Evolutionary conservation across 768 basidiomycete species (phyloP).

Genomic region (Pleurotus platypus): DNA sequence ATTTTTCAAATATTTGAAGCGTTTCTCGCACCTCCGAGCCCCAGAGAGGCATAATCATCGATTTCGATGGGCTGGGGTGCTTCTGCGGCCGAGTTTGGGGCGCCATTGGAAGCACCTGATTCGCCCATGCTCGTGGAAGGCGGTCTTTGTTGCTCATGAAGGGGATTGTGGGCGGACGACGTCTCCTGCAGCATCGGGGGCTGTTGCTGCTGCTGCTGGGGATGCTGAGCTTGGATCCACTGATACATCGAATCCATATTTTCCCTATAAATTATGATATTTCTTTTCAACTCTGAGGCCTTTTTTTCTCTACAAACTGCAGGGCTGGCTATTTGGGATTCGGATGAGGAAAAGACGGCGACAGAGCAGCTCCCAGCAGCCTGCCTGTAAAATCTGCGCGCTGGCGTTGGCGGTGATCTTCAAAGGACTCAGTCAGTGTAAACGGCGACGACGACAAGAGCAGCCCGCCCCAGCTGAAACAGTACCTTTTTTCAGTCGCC

Average conservation of each 20-base stretch:
- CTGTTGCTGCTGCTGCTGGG: neutral
- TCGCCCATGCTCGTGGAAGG: constrained; percentile 21
- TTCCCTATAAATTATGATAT: constrained; percentile 34
- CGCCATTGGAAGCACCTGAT: constrained; percentile 16
- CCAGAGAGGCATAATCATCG: constrained; percentile 37
- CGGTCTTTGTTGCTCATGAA: constrained; percentile 23
- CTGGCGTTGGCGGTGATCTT: constrained; percentile 8
- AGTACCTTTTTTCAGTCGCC: constrained; percentile 25
- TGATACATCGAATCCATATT: constrained; percentile 30
- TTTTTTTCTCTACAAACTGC: constrained; percentile 22
- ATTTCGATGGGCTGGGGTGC: constrained; percentile 31
- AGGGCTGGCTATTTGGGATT: neutral
- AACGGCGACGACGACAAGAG: too few species aligned
- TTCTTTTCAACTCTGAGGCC: constrained; percentile 19
- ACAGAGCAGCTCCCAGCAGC: neutral
- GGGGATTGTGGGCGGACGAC: constrained; percentile 27
- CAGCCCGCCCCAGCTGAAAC: neutral
- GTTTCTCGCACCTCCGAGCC: constrained; percentile 32
- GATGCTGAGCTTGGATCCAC: constrained; percentile 37
- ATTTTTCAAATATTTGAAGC: neutral
- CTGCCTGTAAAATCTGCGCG: constrained; percentile 6
- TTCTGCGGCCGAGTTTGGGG: constrained; percentile 18
- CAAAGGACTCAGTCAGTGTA: neutral
- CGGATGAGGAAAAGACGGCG: neutral
- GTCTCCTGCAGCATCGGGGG: constrained; percentile 17